phyloP scores from a whole-genome alignment of 768 basidiomycete genomes.

The Tulasnella sp. region DNA sequence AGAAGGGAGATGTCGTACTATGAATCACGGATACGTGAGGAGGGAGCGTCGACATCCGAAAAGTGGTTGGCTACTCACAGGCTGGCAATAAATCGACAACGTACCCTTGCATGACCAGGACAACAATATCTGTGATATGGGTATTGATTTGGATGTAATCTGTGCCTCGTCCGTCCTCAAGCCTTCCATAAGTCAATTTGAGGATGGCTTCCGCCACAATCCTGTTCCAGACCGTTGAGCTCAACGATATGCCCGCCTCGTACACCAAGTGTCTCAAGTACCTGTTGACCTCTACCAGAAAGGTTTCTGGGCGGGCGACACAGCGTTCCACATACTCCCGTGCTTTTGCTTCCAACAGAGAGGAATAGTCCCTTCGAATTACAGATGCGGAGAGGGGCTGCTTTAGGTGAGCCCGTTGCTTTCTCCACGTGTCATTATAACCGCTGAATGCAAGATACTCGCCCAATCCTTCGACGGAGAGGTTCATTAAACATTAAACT shows the following conservation, averaged over 20 bases:
- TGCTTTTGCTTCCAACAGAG: background rate
- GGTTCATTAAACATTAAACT: too few relatives aligned
- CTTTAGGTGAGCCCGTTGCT: background rate
- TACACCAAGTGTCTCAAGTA: too few relatives aligned
- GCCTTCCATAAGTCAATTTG: background rate
- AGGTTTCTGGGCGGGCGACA: background rate
- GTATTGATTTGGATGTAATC: background rate
- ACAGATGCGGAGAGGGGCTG: background rate
- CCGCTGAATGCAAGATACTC: background rate
- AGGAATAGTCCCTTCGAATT: background rate
- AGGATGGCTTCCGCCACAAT: background rate
- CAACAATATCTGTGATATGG: background rate
- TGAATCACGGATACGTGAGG: too few relatives aligned
- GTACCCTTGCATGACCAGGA: background rate
- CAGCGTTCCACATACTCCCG: background rate
- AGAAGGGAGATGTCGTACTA: slow-evolving; percentile 1
- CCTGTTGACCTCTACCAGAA: background rate
- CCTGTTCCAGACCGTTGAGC: too few relatives aligned
- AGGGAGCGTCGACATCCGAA: background rate
- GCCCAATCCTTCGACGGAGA: background rate
- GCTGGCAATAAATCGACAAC: slow-evolving; percentile 17
- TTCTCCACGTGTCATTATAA: background rate
- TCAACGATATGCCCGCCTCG: too few relatives aligned
- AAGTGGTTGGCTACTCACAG: background rate
- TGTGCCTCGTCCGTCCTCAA: background rate